phyloP scores from a whole-genome alignment of 139 green algal genomes.

The Chlamydomonas eustigma region DNA sequence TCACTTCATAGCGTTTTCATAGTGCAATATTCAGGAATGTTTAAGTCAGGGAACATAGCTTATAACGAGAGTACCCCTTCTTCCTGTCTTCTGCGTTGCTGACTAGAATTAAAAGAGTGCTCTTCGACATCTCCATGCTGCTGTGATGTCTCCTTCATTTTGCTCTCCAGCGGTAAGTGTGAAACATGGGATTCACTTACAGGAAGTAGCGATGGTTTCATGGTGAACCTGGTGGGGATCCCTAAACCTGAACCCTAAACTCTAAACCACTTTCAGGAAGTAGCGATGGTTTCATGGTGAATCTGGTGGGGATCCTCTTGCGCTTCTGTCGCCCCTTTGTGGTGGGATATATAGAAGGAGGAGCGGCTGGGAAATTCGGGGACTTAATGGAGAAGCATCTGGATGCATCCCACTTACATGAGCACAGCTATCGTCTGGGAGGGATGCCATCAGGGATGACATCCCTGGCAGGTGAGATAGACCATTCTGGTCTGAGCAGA shows the following conservation, averaged over 20 bases:
- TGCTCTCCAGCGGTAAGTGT: too few species aligned
- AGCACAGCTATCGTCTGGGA: neutral
- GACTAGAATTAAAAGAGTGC: too few species aligned
- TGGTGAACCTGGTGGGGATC: conserved; percentile 6
- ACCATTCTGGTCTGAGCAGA: too few species aligned
- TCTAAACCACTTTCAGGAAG: neutral
- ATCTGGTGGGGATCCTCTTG: neutral
- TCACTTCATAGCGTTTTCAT: too few species aligned
- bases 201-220: conserved; percentile 1
- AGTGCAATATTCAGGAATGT: too few species aligned
- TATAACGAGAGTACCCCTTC: too few species aligned
- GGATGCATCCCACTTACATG: neutral
- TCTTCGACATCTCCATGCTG: too few species aligned
- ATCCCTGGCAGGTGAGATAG: neutral
- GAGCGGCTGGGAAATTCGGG: conserved; percentile 1
- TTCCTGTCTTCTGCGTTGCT: too few species aligned
- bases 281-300: conserved; percentile 5
- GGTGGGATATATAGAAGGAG: neutral
- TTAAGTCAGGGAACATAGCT: too few species aligned
- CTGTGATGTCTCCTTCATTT: too few species aligned
- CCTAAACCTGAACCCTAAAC: too few species aligned
- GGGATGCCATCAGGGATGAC: neutral
- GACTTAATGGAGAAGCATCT: neutral
- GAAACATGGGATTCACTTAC: too few species aligned
- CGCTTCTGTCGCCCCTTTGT: conserved; percentile 14